These are phyloP conservation scores for Phycomyces blakesleeanus DNA, from an alignment of 192 early-diverging fungal genomes.

Conservation along the genomic window DNA sequence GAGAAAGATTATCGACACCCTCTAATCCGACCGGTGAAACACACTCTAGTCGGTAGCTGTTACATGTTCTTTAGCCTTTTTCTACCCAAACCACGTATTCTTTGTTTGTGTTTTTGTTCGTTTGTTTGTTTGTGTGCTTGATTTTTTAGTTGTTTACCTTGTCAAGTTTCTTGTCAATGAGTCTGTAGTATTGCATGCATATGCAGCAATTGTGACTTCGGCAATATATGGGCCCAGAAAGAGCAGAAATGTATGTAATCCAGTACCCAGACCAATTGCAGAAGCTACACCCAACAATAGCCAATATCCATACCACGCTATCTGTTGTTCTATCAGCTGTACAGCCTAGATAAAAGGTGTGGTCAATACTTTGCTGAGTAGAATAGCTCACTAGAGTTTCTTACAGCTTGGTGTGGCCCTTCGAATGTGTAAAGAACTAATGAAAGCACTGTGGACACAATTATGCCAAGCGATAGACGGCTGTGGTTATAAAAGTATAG, in stretches of 20 bases:
- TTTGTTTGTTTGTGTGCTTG: too few species aligned
- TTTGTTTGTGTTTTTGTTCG: too few species aligned
- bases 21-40: not conserved
- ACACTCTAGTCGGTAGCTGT: constrained; percentile 11
- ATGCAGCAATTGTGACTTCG: constrained; percentile 84
- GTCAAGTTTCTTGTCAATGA: constrained; percentile 65
- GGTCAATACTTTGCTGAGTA: too few species aligned
- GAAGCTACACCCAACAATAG: constrained; percentile 79
- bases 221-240: constrained; percentile 93
- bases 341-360: not conserved
- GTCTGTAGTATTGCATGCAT: constrained; percentile 68
- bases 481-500: not conserved
- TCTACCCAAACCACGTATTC: too few species aligned
- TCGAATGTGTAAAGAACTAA: not conserved
- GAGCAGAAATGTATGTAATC: constrained; percentile 91
- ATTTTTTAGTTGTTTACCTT: too few species aligned
- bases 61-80: constrained; percentile 43
- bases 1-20: not conserved
- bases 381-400: too few species aligned
- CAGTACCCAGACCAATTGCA: constrained; percentile 90
- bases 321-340: constrained; percentile 50
- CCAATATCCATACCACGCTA: constrained; percentile 91
- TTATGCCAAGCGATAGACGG: not conserved
- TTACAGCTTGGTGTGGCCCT: not conserved
- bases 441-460: not conserved